Percentiles rank a stretch among this genome's conserved stretches.
Conservation (phyloP, 805 yeast genomes). For the Clavispora santaluciae region DNA sequence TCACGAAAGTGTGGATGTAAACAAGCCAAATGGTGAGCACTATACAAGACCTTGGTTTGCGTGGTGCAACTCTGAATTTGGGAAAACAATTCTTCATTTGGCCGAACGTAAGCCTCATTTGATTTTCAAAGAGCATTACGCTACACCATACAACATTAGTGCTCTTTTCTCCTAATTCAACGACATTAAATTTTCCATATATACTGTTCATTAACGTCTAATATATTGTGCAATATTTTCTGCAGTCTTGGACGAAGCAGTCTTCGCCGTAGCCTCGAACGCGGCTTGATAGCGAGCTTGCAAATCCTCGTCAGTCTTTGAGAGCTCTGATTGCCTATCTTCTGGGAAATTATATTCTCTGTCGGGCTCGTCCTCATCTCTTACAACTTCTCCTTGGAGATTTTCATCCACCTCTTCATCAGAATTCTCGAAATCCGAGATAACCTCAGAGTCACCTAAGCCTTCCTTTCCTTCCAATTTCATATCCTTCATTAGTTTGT, state of each 20-base stretch:
- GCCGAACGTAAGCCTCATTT: slow-evolving; percentile 70
- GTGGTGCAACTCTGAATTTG: slow-evolving; percentile 92
- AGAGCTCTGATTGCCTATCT: slow-evolving; percentile 59
- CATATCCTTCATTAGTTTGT: slow-evolving; percentile 78
- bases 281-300: slow-evolving; percentile 73
- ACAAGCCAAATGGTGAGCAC: slow-evolving; percentile 38
- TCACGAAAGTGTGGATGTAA: slow-evolving; percentile 77
- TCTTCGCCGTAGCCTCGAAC: slow-evolving; percentile 56
- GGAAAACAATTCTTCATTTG: slow-evolving; percentile 74
- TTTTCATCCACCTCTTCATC: slow-evolving; percentile 50
- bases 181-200: neutral
- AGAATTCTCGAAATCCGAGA: slow-evolving; percentile 46
- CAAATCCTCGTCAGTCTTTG: slow-evolving; percentile 43
- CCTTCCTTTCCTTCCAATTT: slow-evolving; percentile 44
- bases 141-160: slow-evolving; percentile 28
- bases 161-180: slow-evolving; percentile 7
- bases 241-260: slow-evolving; percentile 62
- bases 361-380: slow-evolving; percentile 42
- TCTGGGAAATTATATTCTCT: slow-evolving; percentile 72
- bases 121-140: slow-evolving; percentile 47
- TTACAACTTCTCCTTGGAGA: slow-evolving; percentile 41
- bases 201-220: slow-evolving; percentile 11
- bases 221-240: slow-evolving; percentile 69
- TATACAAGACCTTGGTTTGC: slow-evolving; percentile 89
- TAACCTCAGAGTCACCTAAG: slow-evolving; percentile 39